Conservation (phyloP, 2,329 filamentous ascomycete species). For the Hypoxylon sp. region DNA sequence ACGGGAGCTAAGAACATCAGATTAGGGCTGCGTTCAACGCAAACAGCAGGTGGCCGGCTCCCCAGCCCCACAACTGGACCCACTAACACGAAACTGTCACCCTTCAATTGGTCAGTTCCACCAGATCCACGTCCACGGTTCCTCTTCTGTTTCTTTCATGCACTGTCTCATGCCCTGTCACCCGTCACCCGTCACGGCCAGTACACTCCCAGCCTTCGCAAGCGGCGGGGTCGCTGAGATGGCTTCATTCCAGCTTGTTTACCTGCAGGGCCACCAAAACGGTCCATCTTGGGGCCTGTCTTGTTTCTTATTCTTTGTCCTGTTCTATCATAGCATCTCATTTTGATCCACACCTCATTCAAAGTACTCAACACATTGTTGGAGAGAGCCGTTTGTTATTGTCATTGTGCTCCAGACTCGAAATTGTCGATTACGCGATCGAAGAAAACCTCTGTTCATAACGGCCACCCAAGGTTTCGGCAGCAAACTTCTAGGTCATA, state of each 20-base stretch:
- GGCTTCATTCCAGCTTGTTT: constrained; percentile 28
- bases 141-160: constrained; percentile 3
- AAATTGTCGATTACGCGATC: constrained; percentile 1
- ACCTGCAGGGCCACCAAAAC: neutral
- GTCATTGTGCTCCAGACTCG: neutral
- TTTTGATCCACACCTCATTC: neutral
- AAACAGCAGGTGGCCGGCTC: constrained; percentile 10
- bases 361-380: neutral
- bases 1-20: neutral
- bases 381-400: neutral
- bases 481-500: neutral
- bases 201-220: constrained; percentile 13
- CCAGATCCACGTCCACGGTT: neutral
- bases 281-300: neutral
- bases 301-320: neutral
- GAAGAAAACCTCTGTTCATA: neutral
- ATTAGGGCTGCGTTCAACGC: constrained; percentile 6
- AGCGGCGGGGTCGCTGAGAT: constrained; percentile 24
- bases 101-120: constrained; percentile 36
- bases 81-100: constrained; percentile 31
- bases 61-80: neutral
- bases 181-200: constrained; percentile 1
- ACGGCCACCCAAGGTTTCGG: neutral
- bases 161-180: too few species aligned
- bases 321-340: neutral